Base-by-base conservation (phyloP, 176 grass and related monocot species). In the Alopecurus myosuroides region DNA sequence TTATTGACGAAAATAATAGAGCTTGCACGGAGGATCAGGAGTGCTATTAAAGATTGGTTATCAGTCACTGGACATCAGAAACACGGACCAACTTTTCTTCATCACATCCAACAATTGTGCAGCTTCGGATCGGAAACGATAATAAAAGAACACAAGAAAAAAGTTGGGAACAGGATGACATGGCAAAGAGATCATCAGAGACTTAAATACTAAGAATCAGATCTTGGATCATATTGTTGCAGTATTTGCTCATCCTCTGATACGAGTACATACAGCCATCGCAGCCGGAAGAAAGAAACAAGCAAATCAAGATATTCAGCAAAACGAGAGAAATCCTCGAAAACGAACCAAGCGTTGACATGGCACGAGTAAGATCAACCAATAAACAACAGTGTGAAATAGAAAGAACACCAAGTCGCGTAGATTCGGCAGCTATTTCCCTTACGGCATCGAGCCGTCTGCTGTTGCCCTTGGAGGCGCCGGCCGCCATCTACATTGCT, bases 191-290 rank as follows among this genome's bases (percentile, higher is more conserved):
- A 17, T 76, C 86, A 90, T 93, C 92, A 91, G 86, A 94, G 86
- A 91, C 86, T 94, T 89, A 91, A 87, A 91, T 93, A 94, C 89
- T 74, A 68, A 78, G 70, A 94, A 94, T 91, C 92, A 94, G 19
- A 61, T 85, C 56, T 25, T 15, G 40, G 53, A 93, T 94, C 92
- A 94, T 91, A 87, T 94, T 91, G 89, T 94, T 94, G 92, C 92
- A 94, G 92, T 91, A 84, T 81, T 73, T 4, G 57, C 84, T 91
- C 86, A 67, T 89, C 92, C 73, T 79, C 13, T 91, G 92, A 88
- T 61, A 35, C 3, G n/a, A n/a, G n/a, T n/a, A 45, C 14, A 1
- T 7, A 42, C 39, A 4, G 1, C 45, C 20, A 11, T 33, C 7
- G 25, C 35, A 10, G 2, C 2, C 0, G 7, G 48, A 3, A 20